Conservation (phyloP, 768 basidiomycete species). For the Fomitopsis serialis region DNA sequence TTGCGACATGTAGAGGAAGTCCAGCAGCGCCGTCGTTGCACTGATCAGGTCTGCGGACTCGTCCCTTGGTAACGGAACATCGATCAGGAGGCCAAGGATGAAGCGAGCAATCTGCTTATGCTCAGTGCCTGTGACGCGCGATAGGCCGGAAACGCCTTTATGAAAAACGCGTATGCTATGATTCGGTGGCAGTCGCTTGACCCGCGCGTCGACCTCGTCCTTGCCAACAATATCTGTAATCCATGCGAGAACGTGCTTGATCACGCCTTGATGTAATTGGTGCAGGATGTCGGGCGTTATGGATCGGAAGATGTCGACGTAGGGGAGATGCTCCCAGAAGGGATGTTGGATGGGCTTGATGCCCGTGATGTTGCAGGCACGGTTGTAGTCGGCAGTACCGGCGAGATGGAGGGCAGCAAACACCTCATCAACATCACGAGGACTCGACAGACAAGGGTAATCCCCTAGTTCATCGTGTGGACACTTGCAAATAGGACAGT, state of each 20-base stretch:
- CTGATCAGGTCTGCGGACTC: too few relatives aligned
- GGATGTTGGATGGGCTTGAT: constrained; percentile 19
- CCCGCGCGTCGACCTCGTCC: too few relatives aligned
- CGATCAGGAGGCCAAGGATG: too few relatives aligned
- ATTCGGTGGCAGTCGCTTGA: too few relatives aligned
- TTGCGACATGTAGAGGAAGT: constrained; percentile 23
- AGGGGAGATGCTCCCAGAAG: constrained; percentile 21
- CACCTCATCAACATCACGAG: constrained; percentile 1
- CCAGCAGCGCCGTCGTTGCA: too few relatives aligned
- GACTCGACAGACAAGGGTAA: not conserved
- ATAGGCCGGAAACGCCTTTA: too few relatives aligned
- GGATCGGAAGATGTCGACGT: constrained; percentile 17
- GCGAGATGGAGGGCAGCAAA: constrained; percentile 2
- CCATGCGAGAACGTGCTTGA: too few relatives aligned
- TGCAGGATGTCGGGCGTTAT: constrained; percentile 26
- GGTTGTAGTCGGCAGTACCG: constrained; percentile 1
- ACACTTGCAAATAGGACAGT: constrained; percentile 17
- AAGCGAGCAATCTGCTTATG: too few relatives aligned
- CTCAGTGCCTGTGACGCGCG: too few relatives aligned
- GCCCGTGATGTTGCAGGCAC: constrained; percentile 9
- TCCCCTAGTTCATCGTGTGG: constrained; percentile 7
- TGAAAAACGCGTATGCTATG: too few relatives aligned
- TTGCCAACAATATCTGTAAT: too few relatives aligned
- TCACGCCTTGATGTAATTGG: constrained; percentile 24
- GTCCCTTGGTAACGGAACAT: too few relatives aligned